Evolutionary conservation across 257 asterid genomes (phyloP).

Genomic region (Lycium ferocissimum): DNA sequence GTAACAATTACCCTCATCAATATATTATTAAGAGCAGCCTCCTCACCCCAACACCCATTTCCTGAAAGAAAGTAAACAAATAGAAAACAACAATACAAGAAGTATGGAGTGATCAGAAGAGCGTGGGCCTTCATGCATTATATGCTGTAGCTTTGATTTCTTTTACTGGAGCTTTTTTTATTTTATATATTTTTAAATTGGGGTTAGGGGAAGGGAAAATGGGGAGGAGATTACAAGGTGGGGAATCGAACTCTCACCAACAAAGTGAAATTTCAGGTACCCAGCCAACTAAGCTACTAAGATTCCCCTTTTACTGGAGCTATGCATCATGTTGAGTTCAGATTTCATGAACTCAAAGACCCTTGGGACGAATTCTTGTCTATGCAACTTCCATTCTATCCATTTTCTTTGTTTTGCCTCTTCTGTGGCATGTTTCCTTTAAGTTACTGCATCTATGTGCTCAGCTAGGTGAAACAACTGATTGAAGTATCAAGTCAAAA

Average conservation of each 20-base stretch:
- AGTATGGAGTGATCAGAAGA: no score
- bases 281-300: no score
- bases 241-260: no score
- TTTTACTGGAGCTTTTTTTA: constrained; percentile 55
- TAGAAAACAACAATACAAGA: neutral
- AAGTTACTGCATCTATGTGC: neutral
- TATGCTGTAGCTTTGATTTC: constrained; percentile 71
- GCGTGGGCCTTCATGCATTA: constrained; percentile 58
- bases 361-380: constrained; percentile 80
- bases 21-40: neutral
- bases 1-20: neutral
- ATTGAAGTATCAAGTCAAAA: neutral
- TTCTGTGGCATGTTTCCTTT: neutral
- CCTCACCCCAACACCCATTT: neutral
- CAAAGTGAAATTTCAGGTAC: no score
- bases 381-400: constrained; percentile 53
- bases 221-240: no score
- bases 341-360: constrained; percentile 83
- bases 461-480: neutral
- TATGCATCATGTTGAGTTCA: constrained; percentile 71
- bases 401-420: neutral
- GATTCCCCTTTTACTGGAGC: constrained; percentile 42
- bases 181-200: no score
- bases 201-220: no score
- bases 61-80: neutral